Percentiles rank a stretch among this genome's conserved stretches.
Conservation (phyloP, 2,329 filamentous ascomycete species). For the Fusarium mundagurra region DNA sequence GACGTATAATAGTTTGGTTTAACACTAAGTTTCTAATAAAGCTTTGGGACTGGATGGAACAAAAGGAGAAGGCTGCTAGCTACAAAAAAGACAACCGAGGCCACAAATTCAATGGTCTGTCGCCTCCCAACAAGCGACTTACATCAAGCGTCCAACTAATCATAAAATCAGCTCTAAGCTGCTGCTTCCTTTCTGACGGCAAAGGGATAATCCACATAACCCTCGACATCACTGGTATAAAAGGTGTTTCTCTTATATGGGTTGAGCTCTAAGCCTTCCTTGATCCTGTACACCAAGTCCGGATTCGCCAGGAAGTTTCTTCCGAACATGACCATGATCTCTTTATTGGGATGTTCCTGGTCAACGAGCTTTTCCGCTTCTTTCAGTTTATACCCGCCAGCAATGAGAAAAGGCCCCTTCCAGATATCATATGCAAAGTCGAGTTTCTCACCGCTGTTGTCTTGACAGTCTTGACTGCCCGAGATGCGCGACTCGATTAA, state of each 20-base stretch:
- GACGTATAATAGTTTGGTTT: no score
- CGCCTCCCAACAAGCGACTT: rapidly evolving
- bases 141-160: rapidly evolving
- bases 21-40: no score
- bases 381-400: constrained; percentile 46
- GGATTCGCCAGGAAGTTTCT: constrained; percentile 47
- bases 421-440: constrained; percentile 50
- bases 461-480: constrained; percentile 49
- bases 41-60: rapidly evolving
- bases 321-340: constrained; percentile 49
- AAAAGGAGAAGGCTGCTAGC: rapidly evolving
- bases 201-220: constrained; percentile 46
- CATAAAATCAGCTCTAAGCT: rapidly evolving
- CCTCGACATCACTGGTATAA: constrained; percentile 31
- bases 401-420: constrained; percentile 47
- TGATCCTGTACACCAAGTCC: constrained; percentile 40
- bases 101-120: rapidly evolving
- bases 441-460: constrained; percentile 45
- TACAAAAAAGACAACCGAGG: rapidly evolving
- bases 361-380: constrained; percentile 45
- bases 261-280: constrained; percentile 40
- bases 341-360: constrained; percentile 41
- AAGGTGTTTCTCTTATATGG: constrained; percentile 43
- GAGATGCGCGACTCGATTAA: constrained; percentile 66
- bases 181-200: rapidly evolving